Percentiles rank a stretch among this genome's conserved stretches.
Conservation (phyloP, 108 stramenopile species). For the Ochromonas danica region DNA sequence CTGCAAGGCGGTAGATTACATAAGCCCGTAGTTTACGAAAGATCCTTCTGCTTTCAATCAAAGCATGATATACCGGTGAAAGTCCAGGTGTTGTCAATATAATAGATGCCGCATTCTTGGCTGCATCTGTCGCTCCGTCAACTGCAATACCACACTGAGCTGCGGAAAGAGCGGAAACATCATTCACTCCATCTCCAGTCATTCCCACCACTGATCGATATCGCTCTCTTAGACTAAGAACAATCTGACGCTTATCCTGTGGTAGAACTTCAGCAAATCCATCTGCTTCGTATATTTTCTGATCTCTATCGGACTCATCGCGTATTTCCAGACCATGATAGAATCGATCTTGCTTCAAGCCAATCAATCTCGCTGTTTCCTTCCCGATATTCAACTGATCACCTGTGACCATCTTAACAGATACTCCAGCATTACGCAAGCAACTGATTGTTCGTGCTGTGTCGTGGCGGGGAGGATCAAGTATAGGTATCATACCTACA, state of each 20-base stretch:
- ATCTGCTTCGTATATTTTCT: not conserved
- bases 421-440: conserved; percentile 67
- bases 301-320: not conserved
- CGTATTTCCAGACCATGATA: too few species aligned
- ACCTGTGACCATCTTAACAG: conserved; percentile 81
- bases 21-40: conserved; percentile 53
- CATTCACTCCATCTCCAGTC: conserved; percentile 88
- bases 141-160: conserved; percentile 79
- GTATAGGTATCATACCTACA: conserved; percentile 72
- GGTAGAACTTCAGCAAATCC: conserved; percentile 37
- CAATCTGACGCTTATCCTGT: conserved; percentile 14
- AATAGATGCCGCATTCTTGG: conserved; percentile 77
- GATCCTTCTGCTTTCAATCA: conserved; percentile 35
- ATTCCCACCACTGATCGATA: conserved; percentile 64
- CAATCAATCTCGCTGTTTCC: conserved; percentile 62
- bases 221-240: not conserved
- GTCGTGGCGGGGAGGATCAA: conserved; percentile 75
- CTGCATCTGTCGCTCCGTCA: conserved; percentile 79
- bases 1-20: conserved; percentile 69
- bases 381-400: conserved; percentile 62
- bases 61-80: conserved; percentile 53
- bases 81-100: conserved; percentile 77
- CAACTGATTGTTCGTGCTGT: conserved; percentile 67
- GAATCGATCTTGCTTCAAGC: conserved; percentile 40
- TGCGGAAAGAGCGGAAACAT: conserved; percentile 74